Conservation (phyloP, 129 eudicot species). For the Centaurea solstitialis region DNA sequence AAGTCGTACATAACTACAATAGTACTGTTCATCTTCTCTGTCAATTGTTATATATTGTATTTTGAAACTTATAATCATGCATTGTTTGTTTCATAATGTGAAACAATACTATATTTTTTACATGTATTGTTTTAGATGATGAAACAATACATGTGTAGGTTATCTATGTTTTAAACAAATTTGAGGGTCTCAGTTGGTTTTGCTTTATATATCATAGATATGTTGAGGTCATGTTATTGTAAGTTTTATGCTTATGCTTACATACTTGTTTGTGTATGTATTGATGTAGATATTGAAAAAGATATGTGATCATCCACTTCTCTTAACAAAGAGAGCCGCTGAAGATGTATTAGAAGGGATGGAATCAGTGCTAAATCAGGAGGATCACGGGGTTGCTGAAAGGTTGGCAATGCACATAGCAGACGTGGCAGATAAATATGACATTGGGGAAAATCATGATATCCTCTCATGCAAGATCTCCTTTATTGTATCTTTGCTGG, state of each 20-base stretch:
- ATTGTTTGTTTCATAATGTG: not conserved
- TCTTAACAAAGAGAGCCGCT: constrained; percentile 93
- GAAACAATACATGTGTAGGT: not conserved
- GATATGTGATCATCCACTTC: constrained; percentile 96
- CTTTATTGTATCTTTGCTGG: constrained; percentile 79
- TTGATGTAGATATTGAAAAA: constrained; percentile 74
- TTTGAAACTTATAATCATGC: not conserved
- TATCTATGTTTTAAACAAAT: not conserved
- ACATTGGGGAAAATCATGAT: constrained; percentile 55
- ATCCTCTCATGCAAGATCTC: constrained; percentile 86
- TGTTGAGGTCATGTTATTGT: not conserved
- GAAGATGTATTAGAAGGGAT: constrained; percentile 94
- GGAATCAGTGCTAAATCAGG: constrained; percentile 68
- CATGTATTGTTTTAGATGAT: not conserved
- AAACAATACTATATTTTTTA: not conserved
- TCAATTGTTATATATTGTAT: no score
- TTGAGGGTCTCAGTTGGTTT: no score
- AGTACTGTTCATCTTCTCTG: no score
- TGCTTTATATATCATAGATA: not conserved
- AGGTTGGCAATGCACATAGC: constrained; percentile 86
- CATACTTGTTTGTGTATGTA: not conserved
- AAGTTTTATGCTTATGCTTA: constrained; percentile 1
- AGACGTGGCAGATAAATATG: constrained; percentile 62
- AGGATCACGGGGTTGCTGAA: constrained; percentile 78
- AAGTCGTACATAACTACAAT: no score